Conservation (phyloP, 2,329 filamentous ascomycete genomes). For the Fusarium camptoceras region DNA sequence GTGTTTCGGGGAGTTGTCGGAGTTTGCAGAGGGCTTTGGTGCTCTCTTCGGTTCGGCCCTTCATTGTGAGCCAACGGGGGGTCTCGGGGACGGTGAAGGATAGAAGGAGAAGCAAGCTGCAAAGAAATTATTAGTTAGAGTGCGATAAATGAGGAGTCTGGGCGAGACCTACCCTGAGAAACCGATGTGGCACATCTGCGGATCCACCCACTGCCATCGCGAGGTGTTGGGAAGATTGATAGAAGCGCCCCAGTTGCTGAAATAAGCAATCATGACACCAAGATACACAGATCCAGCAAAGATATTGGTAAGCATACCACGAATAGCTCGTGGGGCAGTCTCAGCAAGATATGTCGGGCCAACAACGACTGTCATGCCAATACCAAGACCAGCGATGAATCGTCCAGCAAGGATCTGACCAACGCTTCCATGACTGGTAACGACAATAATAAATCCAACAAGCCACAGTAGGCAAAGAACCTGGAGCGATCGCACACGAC, state of each 20-base stretch:
- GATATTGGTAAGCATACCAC: constrained; percentile 71
- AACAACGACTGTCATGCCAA: constrained; percentile 25
- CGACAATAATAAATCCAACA: constrained; percentile 12
- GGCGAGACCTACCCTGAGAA: not conserved
- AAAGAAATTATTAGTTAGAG: not conserved
- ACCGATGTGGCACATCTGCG: constrained; percentile 23
- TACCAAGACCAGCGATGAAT: constrained; percentile 19
- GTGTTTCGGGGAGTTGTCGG: constrained; percentile 14
- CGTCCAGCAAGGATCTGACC: constrained; percentile 15
- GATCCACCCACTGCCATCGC: constrained; percentile 20
- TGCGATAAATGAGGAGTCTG: accelerated
- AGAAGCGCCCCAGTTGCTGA: constrained; percentile 68
- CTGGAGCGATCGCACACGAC: constrained; percentile 17
- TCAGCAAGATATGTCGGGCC: constrained; percentile 69
- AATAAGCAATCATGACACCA: constrained; percentile 64
- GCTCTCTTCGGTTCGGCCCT: constrained; percentile 9
- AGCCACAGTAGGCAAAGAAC: constrained; percentile 17
- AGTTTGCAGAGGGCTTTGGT: constrained; percentile 19
- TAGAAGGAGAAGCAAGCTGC: not conserved
- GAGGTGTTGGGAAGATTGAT: constrained; percentile 55
- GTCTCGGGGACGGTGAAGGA: constrained; percentile 28
- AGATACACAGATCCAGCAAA: constrained; percentile 46
- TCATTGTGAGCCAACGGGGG: constrained; percentile 28
- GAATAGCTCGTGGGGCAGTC: constrained; percentile 70
- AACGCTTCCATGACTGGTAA: constrained; percentile 16